Evolutionary conservation across 345 rosid genomes (phyloP).

Genomic region (Gossypium sturtianum): DNA sequence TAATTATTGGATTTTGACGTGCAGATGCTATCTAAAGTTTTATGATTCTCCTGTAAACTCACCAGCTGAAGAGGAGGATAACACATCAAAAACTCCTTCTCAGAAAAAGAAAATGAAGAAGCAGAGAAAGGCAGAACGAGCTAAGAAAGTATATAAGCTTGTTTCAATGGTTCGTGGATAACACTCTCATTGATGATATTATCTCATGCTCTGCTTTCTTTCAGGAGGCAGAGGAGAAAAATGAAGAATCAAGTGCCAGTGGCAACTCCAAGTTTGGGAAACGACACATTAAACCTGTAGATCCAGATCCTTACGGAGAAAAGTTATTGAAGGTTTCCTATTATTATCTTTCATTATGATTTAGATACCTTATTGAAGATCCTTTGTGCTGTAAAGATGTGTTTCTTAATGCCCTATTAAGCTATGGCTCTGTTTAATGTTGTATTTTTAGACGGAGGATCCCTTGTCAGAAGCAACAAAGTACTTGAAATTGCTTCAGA

Average conservation of each 20-base stretch:
- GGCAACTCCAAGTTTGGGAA: slow-evolving; percentile 80
- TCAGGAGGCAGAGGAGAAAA: slow-evolving; percentile 92
- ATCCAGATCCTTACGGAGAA: slow-evolving; percentile 92
- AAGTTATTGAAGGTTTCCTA: slow-evolving; percentile 75
- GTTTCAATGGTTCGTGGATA: slow-evolving; percentile 1
- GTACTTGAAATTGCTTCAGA: slow-evolving; percentile 88
- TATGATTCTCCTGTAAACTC: slow-evolving; percentile 77
- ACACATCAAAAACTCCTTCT: slow-evolving; percentile 73
- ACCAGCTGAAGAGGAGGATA: slow-evolving; percentile 66
- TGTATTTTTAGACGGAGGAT: slow-evolving; percentile 64
- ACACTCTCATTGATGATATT: slow-evolving; percentile 8
- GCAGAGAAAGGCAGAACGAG: slow-evolving; percentile 93
- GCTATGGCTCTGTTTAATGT: slow-evolving; percentile 5
- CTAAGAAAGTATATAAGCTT: slow-evolving; percentile 63
- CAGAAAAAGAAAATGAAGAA: slow-evolving; percentile 92
- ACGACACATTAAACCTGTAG: slow-evolving; percentile 80
- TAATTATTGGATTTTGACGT: slow-evolving; percentile 20
- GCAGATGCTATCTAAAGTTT: slow-evolving; percentile 86
- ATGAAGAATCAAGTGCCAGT: slow-evolving; percentile 64
- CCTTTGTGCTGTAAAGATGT: slow-evolving; percentile 5
- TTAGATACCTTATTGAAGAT: background rate
- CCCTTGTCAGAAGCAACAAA: slow-evolving; percentile 86
- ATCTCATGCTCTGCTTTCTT: slow-evolving; percentile 16
- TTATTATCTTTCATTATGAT: background rate
- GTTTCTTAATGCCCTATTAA: slow-evolving; percentile 4